These are phyloP conservation scores for Paramyrothecium roridum DNA, from an alignment of 2,329 filamentous ascomycete genomes.

Conservation along the genomic window DNA sequence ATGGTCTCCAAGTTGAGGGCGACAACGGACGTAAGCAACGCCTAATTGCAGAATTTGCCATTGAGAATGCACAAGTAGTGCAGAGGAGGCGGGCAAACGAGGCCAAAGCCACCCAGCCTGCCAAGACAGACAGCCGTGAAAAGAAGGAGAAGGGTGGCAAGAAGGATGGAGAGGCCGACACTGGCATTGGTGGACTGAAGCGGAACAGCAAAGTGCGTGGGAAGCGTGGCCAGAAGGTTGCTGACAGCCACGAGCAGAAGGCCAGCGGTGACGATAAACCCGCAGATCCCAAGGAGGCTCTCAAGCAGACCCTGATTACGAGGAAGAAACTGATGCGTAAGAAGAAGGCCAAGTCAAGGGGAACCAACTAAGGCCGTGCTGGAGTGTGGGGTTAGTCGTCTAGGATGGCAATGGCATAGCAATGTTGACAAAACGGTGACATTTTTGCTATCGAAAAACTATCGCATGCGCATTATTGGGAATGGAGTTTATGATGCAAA, in stretches of 20 bases:
- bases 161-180: constrained; percentile 24
- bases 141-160: neutral
- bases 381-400: neutral
- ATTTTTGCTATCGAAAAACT: no score
- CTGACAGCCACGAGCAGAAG: constrained; percentile 4
- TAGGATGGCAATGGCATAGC: no score
- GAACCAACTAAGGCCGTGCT: constrained; percentile 1
- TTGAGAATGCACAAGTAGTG: constrained; percentile 97
- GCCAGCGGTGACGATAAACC: constrained; percentile 26
- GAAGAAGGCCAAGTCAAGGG: constrained; percentile 50
- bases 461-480: neutral
- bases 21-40: constrained; percentile 77
- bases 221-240: constrained; percentile 7
- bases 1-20: constrained; percentile 65
- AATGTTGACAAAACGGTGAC: no score
- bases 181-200: constrained; percentile 10
- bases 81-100: constrained; percentile 55
- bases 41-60: constrained; percentile 93
- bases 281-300: constrained; percentile 30
- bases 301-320: constrained; percentile 75
- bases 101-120: constrained; percentile 26
- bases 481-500: neutral
- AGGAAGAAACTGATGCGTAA: constrained; percentile 79
- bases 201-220: constrained; percentile 14
- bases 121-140: constrained; percentile 9